Conservation (phyloP, 2,329 filamentous ascomycete species). For the Metarhizium rileyi region DNA sequence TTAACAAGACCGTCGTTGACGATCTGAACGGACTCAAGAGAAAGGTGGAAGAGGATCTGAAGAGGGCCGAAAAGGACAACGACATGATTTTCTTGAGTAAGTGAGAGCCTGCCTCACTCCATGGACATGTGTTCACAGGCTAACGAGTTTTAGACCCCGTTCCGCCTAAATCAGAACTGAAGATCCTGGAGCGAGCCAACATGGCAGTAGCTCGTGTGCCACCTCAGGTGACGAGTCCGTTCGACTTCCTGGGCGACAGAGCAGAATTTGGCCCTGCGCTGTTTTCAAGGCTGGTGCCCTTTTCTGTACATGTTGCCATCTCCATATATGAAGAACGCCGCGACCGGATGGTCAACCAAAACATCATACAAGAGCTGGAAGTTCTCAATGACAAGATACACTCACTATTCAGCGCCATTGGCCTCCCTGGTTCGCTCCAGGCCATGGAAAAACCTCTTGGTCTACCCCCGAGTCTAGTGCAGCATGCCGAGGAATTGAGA, state of each 20-base stretch:
- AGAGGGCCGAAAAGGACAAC: conserved; percentile 90
- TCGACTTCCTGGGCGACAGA: conserved; percentile 69
- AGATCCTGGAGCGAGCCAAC: conserved; percentile 72
- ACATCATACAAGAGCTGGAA: conserved; percentile 77
- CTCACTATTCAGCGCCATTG: conserved; percentile 68
- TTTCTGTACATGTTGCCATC: conserved; percentile 87
- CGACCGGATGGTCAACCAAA: conserved; percentile 82
- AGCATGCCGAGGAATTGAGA: conserved; percentile 87
- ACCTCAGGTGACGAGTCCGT: conserved; percentile 70
- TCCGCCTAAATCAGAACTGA: conserved; percentile 80
- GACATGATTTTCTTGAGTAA: conserved; percentile 83
- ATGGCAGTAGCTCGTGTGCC: conserved; percentile 79
- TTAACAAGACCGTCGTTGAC: conserved; percentile 71
- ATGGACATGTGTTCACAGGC: conserved; percentile 16
- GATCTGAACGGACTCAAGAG: conserved; percentile 78
- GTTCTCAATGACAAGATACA: conserved; percentile 70
- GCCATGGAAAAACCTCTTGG: conserved; percentile 92
- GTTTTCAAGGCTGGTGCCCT: conserved; percentile 87
- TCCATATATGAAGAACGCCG: conserved; percentile 91
- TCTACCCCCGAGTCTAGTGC: conserved; percentile 71
- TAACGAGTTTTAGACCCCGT: conserved; percentile 50
- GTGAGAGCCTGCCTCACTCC: conserved; percentile 14
- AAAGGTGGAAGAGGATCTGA: conserved; percentile 76
- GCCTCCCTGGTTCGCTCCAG: conserved; percentile 85
- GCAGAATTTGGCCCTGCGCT: conserved; percentile 74